Evolutionary conservation across 352 stramenopile genomes (phyloP).

Genomic region (Pythium coloratum): DNA sequence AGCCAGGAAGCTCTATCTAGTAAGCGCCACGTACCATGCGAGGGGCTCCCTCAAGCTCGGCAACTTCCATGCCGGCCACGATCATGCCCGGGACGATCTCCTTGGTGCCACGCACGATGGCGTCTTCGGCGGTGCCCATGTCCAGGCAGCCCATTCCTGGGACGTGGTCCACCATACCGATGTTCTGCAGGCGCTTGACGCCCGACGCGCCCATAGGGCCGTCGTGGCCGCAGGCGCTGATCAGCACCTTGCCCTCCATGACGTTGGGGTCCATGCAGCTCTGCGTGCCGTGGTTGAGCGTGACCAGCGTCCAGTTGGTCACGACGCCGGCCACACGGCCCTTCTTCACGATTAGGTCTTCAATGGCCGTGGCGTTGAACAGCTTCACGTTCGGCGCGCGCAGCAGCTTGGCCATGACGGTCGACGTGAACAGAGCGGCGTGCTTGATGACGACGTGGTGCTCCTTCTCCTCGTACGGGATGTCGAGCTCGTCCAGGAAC

Average conservation of each 20-base stretch:
- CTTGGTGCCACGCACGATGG: slow-evolving; percentile 61
- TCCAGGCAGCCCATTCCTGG: slow-evolving; percentile 61
- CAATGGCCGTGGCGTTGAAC: slow-evolving; percentile 71
- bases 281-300: slow-evolving; percentile 67
- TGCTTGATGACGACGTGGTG: slow-evolving; percentile 72
- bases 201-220: slow-evolving; percentile 61
- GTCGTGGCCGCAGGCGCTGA: slow-evolving; percentile 61
- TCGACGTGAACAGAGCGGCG: slow-evolving; percentile 64
- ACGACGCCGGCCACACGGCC: slow-evolving; percentile 59
- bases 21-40: slow-evolving; percentile 37
- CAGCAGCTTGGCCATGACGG: slow-evolving; percentile 62
- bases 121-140: slow-evolving; percentile 61
- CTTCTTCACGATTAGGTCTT: slow-evolving; percentile 68
- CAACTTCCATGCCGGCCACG: slow-evolving; percentile 62
- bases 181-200: slow-evolving; percentile 70
- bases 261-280: slow-evolving; percentile 77
- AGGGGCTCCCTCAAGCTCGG: slow-evolving; percentile 56
- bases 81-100: slow-evolving; percentile 70
- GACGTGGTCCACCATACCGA: slow-evolving; percentile 58
- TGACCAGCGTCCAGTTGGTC: slow-evolving; percentile 72
- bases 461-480: slow-evolving; percentile 63
- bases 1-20: too few species aligned
- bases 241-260: slow-evolving; percentile 69
- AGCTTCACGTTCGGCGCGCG: slow-evolving; percentile 64
- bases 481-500: slow-evolving; percentile 68